Evolutionary conservation across 2,329 filamentous ascomycete species (phyloP), one percentile per base, ranked within the genome.

Genomic region (Aspergillus aculeatus): DNA sequence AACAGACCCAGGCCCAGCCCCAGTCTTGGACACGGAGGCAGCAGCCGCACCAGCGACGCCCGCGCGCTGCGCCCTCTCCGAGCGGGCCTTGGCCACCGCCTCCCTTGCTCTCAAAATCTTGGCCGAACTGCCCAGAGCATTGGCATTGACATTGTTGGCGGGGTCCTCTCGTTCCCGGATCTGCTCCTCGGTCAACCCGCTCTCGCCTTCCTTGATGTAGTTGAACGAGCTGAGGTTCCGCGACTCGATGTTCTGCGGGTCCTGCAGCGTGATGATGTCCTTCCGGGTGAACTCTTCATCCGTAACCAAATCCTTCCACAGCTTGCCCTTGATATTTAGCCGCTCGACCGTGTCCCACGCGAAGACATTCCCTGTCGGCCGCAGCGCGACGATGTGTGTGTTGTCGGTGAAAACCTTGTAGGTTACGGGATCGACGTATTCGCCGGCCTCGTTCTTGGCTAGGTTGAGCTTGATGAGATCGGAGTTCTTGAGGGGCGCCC

Each of bases 381-480:
- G 84, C 64, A 99, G 83, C 16, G 93, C 94, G 50, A 98, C 91
- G 60, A 99, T 91, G 76, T 98, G 95, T 4, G 95, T 98, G 76
- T 98, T 98, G 75, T 99, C 92, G 50, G 95, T 99, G 71, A 99
- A 92, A 47, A 96, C 90, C 76, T 99, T 99, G 82, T 91, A 98
- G 0, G 93, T 97, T 50, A 99, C 94, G 0, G 95, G 96, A 70
- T 99, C 95, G 64, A 98, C 91, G 70, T 95, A 90, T 69, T 98
- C 95, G 56, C 86, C 90, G 62, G 93, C 89, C 56, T 93, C 90
- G 75, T 98, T 99, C 74, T 94, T 93, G 61, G 91, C 85, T 76
- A 98, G 96, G 73, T 93, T 89, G 64, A 99, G 85, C 71, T 92
- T 92, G 72, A 98, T 92, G 53, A 99, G 82, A 68, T 98, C 94